Evolutionary conservation across 2,329 filamentous ascomycete species (phyloP).

Genomic region (Lecanicillium sp.): DNA sequence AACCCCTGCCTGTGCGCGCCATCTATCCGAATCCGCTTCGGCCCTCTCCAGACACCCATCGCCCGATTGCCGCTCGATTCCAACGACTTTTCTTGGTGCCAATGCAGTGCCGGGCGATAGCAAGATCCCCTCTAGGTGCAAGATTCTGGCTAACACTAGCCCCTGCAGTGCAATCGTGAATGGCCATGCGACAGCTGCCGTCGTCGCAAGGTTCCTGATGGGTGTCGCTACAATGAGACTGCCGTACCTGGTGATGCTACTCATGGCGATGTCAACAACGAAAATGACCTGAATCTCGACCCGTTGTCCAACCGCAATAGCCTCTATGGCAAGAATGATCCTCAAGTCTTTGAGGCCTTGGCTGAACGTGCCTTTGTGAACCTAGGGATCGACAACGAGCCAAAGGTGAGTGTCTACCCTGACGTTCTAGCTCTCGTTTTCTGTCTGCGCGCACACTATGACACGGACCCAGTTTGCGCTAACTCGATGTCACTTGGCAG

Average conservation of each 20-base stretch:
- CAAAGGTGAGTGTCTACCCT: neutral
- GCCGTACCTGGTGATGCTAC: conserved; percentile 7
- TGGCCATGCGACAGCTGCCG: conserved; percentile 25
- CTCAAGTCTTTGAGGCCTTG: conserved; percentile 12
- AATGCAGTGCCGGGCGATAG: no score
- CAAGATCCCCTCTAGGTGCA: no score
- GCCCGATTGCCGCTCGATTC: neutral
- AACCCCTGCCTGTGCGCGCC: neutral
- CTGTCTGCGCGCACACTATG: no score
- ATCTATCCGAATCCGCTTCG: neutral
- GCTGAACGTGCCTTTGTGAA: conserved; percentile 14
- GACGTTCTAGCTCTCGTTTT: no score
- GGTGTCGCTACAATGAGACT: conserved; percentile 18
- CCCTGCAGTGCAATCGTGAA: conserved; percentile 20
- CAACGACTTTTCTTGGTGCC: no score
- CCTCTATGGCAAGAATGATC: conserved; percentile 2
- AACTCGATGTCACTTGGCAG: neutral
- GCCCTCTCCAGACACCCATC: neutral
- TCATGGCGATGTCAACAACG: neutral
- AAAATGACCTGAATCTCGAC: conserved; percentile 1
- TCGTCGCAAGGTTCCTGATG: conserved; percentile 20
- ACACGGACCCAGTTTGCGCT: no score
- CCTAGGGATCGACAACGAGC: conserved; percentile 12
- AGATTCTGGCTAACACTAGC: neutral
- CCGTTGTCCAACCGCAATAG: neutral